Evolutionary conservation across 2,329 filamentous ascomycete genomes (phyloP), one percentile per base, ranked within the genome.

Genomic region (Colletotrichum graminicola): DNA sequence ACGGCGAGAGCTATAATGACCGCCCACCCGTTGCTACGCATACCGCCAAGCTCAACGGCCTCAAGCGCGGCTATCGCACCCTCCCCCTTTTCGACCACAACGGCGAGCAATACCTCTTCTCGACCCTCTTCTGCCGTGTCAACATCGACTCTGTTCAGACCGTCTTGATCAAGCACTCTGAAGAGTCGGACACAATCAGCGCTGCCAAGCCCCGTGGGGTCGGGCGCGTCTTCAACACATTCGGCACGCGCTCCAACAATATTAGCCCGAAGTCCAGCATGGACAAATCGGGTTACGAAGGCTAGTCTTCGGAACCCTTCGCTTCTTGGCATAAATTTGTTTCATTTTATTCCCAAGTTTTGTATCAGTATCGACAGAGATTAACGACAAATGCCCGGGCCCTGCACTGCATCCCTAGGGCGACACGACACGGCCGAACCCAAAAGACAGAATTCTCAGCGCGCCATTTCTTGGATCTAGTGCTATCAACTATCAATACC

Each of bases 61-160:
- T 98, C 52, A 94, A 95, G 79, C 91, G 96, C 81, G 96, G 96
- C 36, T 98, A 96, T 81, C 94, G 95, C 73, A 97, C 97, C 72
- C 86, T 98, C 64, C 96, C 95, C 14, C 87, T 99, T 21, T 92
- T 94, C 80, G 95, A 98, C 82, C 88, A 90, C 67, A 93, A 94
- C 74, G 96, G 95, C 72, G 95, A 98, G 76, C 94, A 95, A 76
- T 98, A 97, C 79, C 87, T 98, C 54, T 98, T 98, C 82, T 97
- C 96, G 2, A 97, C 94, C 14, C 86, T 99, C 21, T 97, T 98
- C 81, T 97, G 95, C 84, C 92, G 91, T 77, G 93, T 98, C 82
- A 91, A 91, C 75, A 92, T 89, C 39, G 85, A 88, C 49, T 84
- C 86, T 18, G 83, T 88, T 47, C 88, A 87, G 56, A 88, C 86